Conservation (phyloP, 495 filamentous ascomycete species). For the Podospora didyma region DNA sequence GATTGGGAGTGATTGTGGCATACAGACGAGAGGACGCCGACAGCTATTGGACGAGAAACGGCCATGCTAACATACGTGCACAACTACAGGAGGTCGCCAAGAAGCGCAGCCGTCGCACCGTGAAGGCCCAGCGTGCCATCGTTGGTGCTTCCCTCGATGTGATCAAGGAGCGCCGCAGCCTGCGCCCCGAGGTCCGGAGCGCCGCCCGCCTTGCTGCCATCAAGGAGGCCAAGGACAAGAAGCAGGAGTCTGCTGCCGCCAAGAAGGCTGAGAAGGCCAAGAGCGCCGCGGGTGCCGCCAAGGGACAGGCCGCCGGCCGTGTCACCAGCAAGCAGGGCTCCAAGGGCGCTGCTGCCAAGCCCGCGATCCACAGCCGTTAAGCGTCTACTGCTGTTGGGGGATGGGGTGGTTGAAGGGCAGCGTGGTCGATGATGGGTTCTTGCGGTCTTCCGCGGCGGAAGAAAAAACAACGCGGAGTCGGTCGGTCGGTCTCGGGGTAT, state of each 20-base stretch:
- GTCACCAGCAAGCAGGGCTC: constrained; percentile 95
- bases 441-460: constrained; percentile 23
- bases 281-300: constrained; percentile 66
- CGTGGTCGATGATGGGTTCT: constrained; percentile 17
- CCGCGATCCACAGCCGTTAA: constrained; percentile 86
- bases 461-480: constrained; percentile 33
- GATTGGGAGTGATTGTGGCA: neutral
- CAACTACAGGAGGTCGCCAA: constrained; percentile 87
- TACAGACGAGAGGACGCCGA: neutral
- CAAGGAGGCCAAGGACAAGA: constrained; percentile 97
- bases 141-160: constrained; percentile 98
- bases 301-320: constrained; percentile 64
- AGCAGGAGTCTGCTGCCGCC: constrained; percentile 72
- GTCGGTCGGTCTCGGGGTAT: constrained; percentile 33
- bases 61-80: constrained; percentile 38
- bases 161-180: constrained; percentile 95
- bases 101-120: constrained; percentile 96
- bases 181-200: constrained; percentile 89
- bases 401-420: constrained; percentile 10
- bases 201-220: constrained; percentile 90
- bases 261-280: constrained; percentile 99
- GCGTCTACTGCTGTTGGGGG: constrained; percentile 5
- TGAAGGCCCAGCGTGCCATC: constrained; percentile 98
- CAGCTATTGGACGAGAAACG: neutral
- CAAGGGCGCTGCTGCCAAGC: constrained; percentile 85